phyloP scores from a whole-genome alignment of 148 eudicot species.

The Chenopodium album region DNA sequence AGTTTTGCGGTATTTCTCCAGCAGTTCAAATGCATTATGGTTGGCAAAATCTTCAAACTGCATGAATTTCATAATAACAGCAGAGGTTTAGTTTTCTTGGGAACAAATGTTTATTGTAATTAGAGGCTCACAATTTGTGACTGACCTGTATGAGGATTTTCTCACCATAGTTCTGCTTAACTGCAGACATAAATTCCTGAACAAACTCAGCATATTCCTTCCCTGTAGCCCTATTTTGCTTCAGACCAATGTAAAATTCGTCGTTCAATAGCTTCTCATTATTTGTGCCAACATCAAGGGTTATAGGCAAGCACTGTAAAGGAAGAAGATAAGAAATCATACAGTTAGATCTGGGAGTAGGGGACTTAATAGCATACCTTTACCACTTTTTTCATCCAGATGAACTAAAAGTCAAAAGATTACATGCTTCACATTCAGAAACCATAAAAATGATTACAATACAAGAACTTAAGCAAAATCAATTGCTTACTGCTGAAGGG shows the following conservation, averaged over 20 bases:
- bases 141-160: conserved; percentile 76
- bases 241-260: conserved; percentile 85
- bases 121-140: not conserved
- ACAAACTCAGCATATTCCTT: conserved; percentile 80
- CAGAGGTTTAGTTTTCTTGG: conserved; percentile 1
- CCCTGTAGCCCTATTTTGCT: conserved; percentile 74
- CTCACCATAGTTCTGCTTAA: conserved; percentile 90
- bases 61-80: conserved; percentile 7
- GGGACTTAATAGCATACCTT: not conserved
- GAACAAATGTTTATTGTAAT: not conserved
- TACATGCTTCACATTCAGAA: not conserved
- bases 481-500: conserved; percentile 77
- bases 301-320: conserved; percentile 84
- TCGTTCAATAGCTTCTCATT: conserved; percentile 72
- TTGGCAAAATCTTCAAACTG: conserved; percentile 98
- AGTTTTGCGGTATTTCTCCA: conserved; percentile 60
- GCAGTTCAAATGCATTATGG: conserved; percentile 85
- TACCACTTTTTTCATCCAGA: not conserved
- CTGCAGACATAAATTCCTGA: conserved; percentile 70
- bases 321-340: not conserved
- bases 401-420: not conserved
- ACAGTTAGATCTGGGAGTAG: not conserved
- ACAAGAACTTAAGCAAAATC: not conserved
- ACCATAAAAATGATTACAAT: not conserved
- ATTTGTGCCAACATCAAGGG: conserved; percentile 94